Conservation (phyloP, 2,329 filamentous ascomycete species). For the Fusarium gaditjirri region DNA sequence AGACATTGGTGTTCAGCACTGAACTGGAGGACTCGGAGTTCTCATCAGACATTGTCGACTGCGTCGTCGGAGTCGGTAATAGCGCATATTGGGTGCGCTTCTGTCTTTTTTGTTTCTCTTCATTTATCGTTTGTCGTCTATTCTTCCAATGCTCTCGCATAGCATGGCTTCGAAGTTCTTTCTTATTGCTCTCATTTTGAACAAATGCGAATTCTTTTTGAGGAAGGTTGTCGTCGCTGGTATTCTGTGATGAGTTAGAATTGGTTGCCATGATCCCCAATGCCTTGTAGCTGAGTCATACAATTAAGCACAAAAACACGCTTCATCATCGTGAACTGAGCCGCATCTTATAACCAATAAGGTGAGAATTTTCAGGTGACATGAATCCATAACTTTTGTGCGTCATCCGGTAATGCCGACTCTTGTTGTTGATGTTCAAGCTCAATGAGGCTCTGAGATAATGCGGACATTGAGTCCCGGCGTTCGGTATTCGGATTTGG, state of each 20-base stretch:
- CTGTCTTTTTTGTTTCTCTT: constrained; percentile 4
- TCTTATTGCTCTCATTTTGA: not conserved
- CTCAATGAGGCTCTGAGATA: not conserved
- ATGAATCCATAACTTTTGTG: not conserved
- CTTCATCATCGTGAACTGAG: not conserved
- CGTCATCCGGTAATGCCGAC: not conserved
- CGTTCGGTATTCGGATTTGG: not conserved
- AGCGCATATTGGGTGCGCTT: constrained; percentile 13
- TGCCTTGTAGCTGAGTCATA: not conserved
- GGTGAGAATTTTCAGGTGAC: not conserved
- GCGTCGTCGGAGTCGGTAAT: not conserved
- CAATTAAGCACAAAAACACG: not conserved
- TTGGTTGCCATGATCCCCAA: not conserved
- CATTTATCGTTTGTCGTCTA: constrained; percentile 32
- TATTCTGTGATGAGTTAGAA: not conserved
- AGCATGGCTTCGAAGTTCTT: constrained; percentile 46
- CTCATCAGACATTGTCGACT: not conserved
- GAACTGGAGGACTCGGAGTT: not conserved
- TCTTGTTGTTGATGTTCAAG: not conserved
- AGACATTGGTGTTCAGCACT: not conserved
- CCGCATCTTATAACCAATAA: not conserved
- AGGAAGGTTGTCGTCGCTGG: not conserved
- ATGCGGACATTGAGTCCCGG: not conserved
- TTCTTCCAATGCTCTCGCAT: constrained; percentile 52
- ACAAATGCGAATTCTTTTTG: not conserved